Evolutionary conservation across 768 basidiomycete genomes (phyloP).

Genomic region (Piloderma croceum): DNA sequence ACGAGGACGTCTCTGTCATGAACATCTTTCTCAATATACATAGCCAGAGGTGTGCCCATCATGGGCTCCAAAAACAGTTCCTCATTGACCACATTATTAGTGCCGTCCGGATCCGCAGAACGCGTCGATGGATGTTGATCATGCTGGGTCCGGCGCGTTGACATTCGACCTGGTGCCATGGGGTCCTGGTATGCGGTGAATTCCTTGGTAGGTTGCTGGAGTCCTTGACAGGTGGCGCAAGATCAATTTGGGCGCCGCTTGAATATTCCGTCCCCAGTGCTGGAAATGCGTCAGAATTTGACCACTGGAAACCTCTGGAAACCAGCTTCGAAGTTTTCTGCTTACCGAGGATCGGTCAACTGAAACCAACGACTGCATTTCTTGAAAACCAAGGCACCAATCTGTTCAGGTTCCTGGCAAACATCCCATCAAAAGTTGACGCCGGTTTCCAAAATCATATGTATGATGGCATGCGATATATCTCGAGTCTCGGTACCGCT

Average conservation of each 20-base stretch:
- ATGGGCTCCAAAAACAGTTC: slow-evolving; percentile 78
- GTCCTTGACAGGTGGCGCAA: slow-evolving; percentile 15
- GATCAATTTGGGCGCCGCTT: neutral
- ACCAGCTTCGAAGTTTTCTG: no score
- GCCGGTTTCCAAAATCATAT: no score
- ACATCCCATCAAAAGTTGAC: no score
- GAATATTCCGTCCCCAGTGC: no score
- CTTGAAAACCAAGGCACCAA: no score
- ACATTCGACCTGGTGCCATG: slow-evolving; percentile 77
- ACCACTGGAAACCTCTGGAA: no score
- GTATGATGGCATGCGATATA: no score
- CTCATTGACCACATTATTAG: slow-evolving; percentile 33
- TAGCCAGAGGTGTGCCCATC: slow-evolving; percentile 66
- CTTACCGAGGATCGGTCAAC: no score
- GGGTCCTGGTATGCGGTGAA: slow-evolving; percentile 42
- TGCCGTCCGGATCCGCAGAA: slow-evolving; percentile 22
- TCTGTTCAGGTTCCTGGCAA: no score
- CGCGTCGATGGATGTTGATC: slow-evolving; percentile 28
- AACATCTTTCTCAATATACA: slow-evolving; percentile 81
- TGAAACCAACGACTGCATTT: no score
- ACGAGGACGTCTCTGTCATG: slow-evolving; percentile 59
- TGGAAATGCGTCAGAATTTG: no score
- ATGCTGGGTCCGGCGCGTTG: slow-evolving; percentile 45
- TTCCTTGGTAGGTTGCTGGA: slow-evolving; percentile 13
- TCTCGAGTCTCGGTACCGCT: no score